A percentile compares a stretch with the other conserved stretches of the same genome.
phyloP scores from a whole-genome alignment of 2,329 filamentous ascomycete genomes.

The Intubia oerlemansii region DNA sequence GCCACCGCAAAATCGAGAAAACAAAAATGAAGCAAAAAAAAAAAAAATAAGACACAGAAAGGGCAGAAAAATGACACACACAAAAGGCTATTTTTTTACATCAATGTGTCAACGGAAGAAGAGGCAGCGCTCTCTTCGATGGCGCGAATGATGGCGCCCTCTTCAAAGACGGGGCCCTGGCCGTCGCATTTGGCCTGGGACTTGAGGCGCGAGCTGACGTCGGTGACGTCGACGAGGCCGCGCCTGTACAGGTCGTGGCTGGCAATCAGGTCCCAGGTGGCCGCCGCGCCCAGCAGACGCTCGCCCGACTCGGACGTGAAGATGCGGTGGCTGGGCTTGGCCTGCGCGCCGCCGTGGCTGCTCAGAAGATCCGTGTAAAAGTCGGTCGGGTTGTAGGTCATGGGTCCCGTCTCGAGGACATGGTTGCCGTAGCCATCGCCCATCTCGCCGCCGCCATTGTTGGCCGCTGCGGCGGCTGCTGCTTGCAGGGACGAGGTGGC shows the following conservation, averaged over 20 bases:
- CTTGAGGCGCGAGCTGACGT: slow-evolving; percentile 64
- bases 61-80: too few relatives aligned
- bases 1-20: too few relatives aligned
- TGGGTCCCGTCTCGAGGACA: slow-evolving; percentile 39
- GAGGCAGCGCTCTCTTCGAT: slow-evolving; percentile 70
- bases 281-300: slow-evolving; percentile 49
- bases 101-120: too few relatives aligned
- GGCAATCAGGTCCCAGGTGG: slow-evolving; percentile 82
- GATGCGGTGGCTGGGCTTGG: slow-evolving; percentile 51
- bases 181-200: slow-evolving; percentile 62
- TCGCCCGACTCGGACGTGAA: slow-evolving; percentile 44
- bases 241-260: slow-evolving; percentile 54
- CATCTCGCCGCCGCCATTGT: slow-evolving; percentile 20
- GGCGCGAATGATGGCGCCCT: slow-evolving; percentile 47
- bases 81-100: too few relatives aligned
- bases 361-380: slow-evolving; percentile 44
- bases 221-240: slow-evolving; percentile 60
- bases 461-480: slow-evolving; percentile 11
- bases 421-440: slow-evolving; percentile 21
- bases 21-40: too few relatives aligned
- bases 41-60: too few relatives aligned
- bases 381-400: slow-evolving; percentile 51
- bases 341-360: slow-evolving; percentile 37
- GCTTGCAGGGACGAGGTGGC: slow-evolving; percentile 39
- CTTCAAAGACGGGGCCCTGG: slow-evolving; percentile 71